Conservation (phyloP, 768 basidiomycete genomes). For the Collybiopsis confluens region DNA sequence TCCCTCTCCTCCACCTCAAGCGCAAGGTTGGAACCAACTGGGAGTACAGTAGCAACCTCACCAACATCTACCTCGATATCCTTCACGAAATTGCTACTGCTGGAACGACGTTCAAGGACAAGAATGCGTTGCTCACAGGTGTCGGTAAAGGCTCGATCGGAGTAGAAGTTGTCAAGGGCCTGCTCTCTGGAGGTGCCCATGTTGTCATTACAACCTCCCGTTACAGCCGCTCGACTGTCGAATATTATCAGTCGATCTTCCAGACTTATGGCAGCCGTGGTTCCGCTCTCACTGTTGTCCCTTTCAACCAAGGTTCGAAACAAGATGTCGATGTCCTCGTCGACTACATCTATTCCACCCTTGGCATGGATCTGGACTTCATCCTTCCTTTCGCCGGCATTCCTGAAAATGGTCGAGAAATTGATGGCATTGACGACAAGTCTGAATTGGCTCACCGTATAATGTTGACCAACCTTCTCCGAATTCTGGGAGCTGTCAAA, state of each 20-base stretch:
- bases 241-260: conserved; percentile 98
- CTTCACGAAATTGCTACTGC: conserved; percentile 98
- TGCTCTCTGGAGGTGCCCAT: conserved; percentile 93
- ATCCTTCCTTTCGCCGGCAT: conserved; percentile 98
- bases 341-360: conserved; percentile 95
- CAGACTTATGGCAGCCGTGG: conserved; percentile 93
- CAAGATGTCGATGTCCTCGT: conserved; percentile 98
- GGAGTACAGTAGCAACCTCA: conserved; percentile 98
- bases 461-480: conserved; percentile 96
- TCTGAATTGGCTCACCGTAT: conserved; percentile 98
- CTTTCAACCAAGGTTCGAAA: conserved; percentile 98
- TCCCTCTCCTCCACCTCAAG: conserved; percentile 94
- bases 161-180: conserved; percentile 94
- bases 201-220: conserved; percentile 98
- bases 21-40: conserved; percentile 92
- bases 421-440: conserved; percentile 94
- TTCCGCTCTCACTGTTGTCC: conserved; percentile 95
- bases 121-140: conserved; percentile 96
- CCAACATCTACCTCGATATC: conserved; percentile 92
- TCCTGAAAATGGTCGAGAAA: conserved; percentile 98
- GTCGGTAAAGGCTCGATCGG: conserved; percentile 98
- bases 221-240: conserved; percentile 92
- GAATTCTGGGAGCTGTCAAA: conserved; percentile 96
- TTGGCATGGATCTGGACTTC: conserved; percentile 97
- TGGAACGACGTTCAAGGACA: conserved; percentile 97